phyloP scores from a whole-genome alignment of 2,329 filamentous ascomycete species.

The Aureobasidium sp. region DNA sequence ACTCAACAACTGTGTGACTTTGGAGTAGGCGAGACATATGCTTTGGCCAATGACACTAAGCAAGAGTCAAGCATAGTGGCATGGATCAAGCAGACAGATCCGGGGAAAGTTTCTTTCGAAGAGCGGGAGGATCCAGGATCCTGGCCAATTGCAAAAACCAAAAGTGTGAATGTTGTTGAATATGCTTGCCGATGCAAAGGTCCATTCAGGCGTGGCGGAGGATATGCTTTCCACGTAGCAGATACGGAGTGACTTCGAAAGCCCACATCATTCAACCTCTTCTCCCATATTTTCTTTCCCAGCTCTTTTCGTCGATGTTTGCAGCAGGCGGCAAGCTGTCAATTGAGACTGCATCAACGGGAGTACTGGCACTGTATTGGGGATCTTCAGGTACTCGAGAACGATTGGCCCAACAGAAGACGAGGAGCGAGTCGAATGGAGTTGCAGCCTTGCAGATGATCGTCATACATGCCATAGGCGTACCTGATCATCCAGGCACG shows the following conservation, averaged over 20 bases:
- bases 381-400: not conserved
- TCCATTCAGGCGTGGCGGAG: not conserved
- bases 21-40: not conserved
- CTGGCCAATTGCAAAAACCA: not conserved
- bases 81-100: not conserved
- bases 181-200: not conserved
- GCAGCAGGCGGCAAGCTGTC: not conserved
- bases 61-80: not conserved
- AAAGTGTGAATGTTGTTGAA: not conserved
- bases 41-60: conserved; percentile 7
- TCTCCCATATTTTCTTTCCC: not conserved
- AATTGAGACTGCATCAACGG: not conserved
- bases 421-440: not conserved
- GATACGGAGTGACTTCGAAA: not conserved
- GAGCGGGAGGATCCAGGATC: not conserved
- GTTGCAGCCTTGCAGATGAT: not conserved
- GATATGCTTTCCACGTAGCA: not conserved
- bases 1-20: not conserved
- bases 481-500: conserved; percentile 13
- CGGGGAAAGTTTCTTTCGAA: not conserved
- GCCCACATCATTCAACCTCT: not conserved
- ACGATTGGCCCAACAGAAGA: not conserved
- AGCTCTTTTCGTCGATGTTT: not conserved
- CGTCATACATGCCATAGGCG: not conserved
- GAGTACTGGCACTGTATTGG: not conserved